A percentile compares a stretch with the other conserved stretches of the same genome.
These are phyloP conservation scores for Penicillium janthinellum DNA, from an alignment of 2,329 filamentous ascomycete genomes.

Conservation along the genomic window DNA sequence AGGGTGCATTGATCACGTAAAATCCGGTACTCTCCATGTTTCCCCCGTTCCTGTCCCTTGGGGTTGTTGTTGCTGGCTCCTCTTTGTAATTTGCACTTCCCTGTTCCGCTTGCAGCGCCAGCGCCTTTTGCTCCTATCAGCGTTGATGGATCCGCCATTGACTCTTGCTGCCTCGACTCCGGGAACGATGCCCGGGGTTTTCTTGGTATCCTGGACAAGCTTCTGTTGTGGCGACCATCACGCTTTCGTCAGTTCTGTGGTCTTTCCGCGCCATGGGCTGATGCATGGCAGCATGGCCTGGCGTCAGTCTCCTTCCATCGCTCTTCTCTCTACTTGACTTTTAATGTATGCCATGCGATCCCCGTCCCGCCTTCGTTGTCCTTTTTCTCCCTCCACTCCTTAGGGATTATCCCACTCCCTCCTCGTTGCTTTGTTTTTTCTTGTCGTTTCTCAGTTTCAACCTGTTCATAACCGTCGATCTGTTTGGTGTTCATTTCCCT, in stretches of 20 bases:
- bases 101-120: constrained; percentile 20
- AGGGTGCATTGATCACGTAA: background rate
- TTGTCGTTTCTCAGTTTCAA: constrained; percentile 7
- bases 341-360: constrained; percentile 28
- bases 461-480: constrained; percentile 10
- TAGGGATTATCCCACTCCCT: constrained; percentile 4
- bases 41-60: background rate
- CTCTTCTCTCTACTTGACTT: constrained; percentile 18
- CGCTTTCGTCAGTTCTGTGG: constrained; percentile 27
- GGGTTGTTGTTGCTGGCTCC: background rate
- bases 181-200: background rate
- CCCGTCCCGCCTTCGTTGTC: constrained; percentile 20
- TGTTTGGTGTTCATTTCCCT: background rate
- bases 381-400: background rate
- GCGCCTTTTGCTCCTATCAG: constrained; percentile 4
- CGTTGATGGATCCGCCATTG: background rate
- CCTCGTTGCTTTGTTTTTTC: constrained; percentile 11
- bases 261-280: constrained; percentile 21
- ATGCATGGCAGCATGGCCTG: constrained; percentile 25
- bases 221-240: constrained; percentile 12
- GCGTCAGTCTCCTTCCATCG: constrained; percentile 10
- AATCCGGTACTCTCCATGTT: background rate
- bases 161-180: background rate
- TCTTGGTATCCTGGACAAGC: background rate
- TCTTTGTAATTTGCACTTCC: constrained; percentile 1